Base-by-base conservation (phyloP, 768 basidiomycete species). In the Naganishia onofrii region DNA sequence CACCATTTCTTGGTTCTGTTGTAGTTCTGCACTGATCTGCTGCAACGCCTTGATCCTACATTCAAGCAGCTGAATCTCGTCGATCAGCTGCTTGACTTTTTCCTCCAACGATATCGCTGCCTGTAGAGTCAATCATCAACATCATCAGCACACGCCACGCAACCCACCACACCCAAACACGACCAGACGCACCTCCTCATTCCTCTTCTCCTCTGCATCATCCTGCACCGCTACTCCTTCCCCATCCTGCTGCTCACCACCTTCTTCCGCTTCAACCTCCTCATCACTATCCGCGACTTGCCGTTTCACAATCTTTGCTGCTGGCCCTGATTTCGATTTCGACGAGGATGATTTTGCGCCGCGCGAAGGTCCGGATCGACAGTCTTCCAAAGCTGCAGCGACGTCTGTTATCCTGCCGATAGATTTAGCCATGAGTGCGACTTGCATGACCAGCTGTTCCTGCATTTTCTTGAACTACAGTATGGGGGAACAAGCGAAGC, bases 191-290 rank as follows among this genome's bases (percentile, higher is more conserved):
- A 46, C 60, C 38, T 63, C 60, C 34, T 63, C 60, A 44, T 63
- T 63, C 60, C 60, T 42, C 38, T 63, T 63, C 23, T 63, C 60
- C 38, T 63, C 60, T 29, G 60, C 60, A 63, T 63, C 60, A 63
- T 63, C 60, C 26, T 28, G 31, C 21, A 38, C 34, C 3, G 38
- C 2, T 12, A 28, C 36, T n/a, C 34, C 42, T 2, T n/a, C 31
- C 6, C n/a, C 60, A 1, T 63, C 38, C 21, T 63, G 8, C 23
- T 63, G 8, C 23, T 63, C 48, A n/a, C 48, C 48, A 12, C 48
- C 48, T 51, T 51, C 60, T 12, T 63, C 38, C 6, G 38, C 60
- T 2, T 84, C 60, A 1, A 28, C 38, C 17, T 44, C 60, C 26
- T 63, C 60, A 44, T 63, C 60, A 28, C 42, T 63, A 17, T 23